Evolutionary conservation across 2,329 filamentous ascomycete species (phyloP).

Genomic region (Aspergillus thermomutatus): DNA sequence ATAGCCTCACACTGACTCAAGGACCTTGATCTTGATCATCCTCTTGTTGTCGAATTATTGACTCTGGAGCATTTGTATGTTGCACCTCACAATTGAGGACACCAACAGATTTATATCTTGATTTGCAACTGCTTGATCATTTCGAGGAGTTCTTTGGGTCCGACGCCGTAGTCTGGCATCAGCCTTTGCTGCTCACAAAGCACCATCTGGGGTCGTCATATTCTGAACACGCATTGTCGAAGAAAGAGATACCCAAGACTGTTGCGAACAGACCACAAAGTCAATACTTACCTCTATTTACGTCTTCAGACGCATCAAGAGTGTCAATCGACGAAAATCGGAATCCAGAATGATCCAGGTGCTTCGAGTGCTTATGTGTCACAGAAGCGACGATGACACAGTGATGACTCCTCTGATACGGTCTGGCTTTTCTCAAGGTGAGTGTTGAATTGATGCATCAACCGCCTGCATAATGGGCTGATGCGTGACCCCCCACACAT

Average conservation of each 20-base stretch:
- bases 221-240: not conserved
- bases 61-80: not conserved
- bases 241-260: not conserved
- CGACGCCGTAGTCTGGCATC: not conserved
- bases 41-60: not conserved
- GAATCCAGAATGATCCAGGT: not conserved
- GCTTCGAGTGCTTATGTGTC: not conserved
- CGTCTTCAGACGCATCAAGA: not conserved
- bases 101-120: not conserved
- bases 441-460: not conserved
- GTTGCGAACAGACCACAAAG: not conserved
- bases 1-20: not conserved
- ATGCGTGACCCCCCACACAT: not conserved
- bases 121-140: not conserved
- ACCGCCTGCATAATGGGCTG: not conserved
- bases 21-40: not conserved
- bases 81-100: not conserved
- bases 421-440: not conserved
- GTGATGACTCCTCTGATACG: not conserved
- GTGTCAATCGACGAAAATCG: not conserved
- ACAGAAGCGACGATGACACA: not conserved
- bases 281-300: not conserved
- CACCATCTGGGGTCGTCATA: not conserved
- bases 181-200: not conserved
- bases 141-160: not conserved